These are phyloP conservation scores for Pulicaria dysenterica DNA, from an alignment of 129 eudicot species.

Conservation along the genomic window DNA sequence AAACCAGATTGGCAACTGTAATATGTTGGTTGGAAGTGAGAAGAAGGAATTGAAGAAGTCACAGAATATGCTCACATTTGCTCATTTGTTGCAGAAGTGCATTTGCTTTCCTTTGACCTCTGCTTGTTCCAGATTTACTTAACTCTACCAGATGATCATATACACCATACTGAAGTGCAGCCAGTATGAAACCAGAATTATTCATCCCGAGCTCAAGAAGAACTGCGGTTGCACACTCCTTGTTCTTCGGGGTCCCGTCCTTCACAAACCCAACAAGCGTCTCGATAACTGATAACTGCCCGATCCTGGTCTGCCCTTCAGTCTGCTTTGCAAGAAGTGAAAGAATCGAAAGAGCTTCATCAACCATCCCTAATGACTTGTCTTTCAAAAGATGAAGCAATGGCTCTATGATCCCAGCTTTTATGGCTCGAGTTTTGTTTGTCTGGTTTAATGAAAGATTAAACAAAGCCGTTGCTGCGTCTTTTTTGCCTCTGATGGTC, in stretches of 20 bases:
- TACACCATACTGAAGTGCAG: slow-evolving; percentile 74
- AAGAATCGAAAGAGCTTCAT: slow-evolving; percentile 70
- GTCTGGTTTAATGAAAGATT: slow-evolving; percentile 54
- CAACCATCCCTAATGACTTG: slow-evolving; percentile 62
- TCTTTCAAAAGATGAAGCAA: slow-evolving; percentile 58
- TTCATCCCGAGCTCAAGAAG: slow-evolving; percentile 58
- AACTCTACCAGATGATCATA: slow-evolving; percentile 63
- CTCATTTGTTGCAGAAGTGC: slow-evolving; percentile 67
- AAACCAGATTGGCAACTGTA: not conserved
- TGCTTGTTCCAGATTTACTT: slow-evolving; percentile 53
- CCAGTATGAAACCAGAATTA: slow-evolving; percentile 53
- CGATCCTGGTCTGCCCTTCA: slow-evolving; percentile 65
- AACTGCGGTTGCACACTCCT: slow-evolving; percentile 80
- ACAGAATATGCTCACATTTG: slow-evolving; percentile 67
- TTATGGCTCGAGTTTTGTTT: slow-evolving; percentile 65
- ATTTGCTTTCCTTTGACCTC: slow-evolving; percentile 81
- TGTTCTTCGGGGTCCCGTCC: slow-evolving; percentile 73
- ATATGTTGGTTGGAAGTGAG: not conserved
- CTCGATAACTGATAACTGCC: slow-evolving; percentile 52
- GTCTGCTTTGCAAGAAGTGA: slow-evolving; percentile 61
- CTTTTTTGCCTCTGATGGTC: slow-evolving; percentile 62
- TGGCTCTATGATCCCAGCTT: slow-evolving; percentile 69
- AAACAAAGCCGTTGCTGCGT: slow-evolving; percentile 69
- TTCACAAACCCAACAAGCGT: slow-evolving; percentile 56
- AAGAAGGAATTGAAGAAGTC: not conserved